Base-by-base conservation (phyloP, 495 filamentous ascomycete genomes). In the Penicillium flavigenum region DNA sequence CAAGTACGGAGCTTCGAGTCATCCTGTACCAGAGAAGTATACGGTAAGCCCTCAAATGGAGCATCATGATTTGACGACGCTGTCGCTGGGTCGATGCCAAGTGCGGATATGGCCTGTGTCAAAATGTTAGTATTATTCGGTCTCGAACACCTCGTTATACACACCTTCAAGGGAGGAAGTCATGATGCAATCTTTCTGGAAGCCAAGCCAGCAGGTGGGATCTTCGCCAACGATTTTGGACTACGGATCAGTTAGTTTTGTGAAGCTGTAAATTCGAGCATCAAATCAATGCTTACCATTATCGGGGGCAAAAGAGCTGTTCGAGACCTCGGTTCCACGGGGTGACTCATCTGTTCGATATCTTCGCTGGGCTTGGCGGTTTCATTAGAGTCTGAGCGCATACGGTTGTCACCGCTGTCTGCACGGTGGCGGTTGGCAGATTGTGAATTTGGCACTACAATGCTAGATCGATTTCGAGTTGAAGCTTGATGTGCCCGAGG, bases 241-340 rank as follows among this genome's bases (percentile, higher is more conserved):
- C 89, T 92, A 59, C 0, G 46, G 2, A 2, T 7, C 39, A 6
- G 38, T 69, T 44, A 66, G 56, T 27, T 5, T 47, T 1, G 29
- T 27, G n/a, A 32, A 47, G 10, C 0, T 17, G 5, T 3, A 2
- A 34, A 17, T 8, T 11, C 12, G 2, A 19, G 2, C 4, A 8
- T 29, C 41, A 9, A 9, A 27, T 7, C 14, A 22, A 27, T 31
- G 70, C 80, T 60, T 75, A 90, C 88, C 85, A 97, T 87, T 20
- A 98, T 90, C 46, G 94, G 94, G n/a, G 95, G 94, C 47, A 98
- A 71, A 66, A 95, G 84, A 9, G 94, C 90, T 39, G 88, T 93
- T 49, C 83, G 81, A 41, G 89, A 80, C 58, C 90, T 79, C 6
- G 91, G 84, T 71, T 95, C 89, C 8, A 96, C 90, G 3, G 86